These are phyloP conservation scores for Phoenix dactylifera DNA, from an alignment of 176 grass and related monocot genomes.

Conservation along the genomic window DNA sequence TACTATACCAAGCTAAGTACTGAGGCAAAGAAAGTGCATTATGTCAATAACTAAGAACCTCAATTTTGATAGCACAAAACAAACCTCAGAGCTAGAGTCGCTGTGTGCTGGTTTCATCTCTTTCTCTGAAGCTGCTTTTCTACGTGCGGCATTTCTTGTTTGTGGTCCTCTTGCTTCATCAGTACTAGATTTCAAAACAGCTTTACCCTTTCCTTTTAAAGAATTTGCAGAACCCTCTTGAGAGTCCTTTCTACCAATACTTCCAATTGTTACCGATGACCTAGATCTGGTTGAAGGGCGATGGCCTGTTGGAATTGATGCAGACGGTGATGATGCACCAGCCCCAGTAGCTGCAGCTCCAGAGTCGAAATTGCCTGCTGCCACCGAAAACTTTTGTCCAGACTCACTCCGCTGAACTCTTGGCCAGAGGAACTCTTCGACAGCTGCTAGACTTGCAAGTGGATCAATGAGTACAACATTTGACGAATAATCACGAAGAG, in stretches of 20 bases:
- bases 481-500: constrained; percentile 76
- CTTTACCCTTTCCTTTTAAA: constrained; percentile 79
- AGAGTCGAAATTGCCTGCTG: constrained; percentile 53
- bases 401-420: constrained; percentile 61
- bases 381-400: constrained; percentile 27
- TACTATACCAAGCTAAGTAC: too few relatives aligned
- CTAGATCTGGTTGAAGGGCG: constrained; percentile 48
- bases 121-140: constrained; percentile 58
- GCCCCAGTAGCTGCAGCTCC: constrained; percentile 27
- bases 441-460: constrained; percentile 62
- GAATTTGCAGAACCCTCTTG: constrained; percentile 35
- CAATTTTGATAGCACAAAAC: constrained; percentile 1
- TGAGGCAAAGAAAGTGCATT: too few relatives aligned
- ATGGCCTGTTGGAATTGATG: constrained; percentile 29
- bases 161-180: constrained; percentile 50
- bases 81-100: constrained; percentile 69
- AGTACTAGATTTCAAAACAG: constrained; percentile 37
- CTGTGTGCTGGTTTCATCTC: constrained; percentile 45
- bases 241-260: constrained; percentile 38
- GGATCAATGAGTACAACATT: constrained; percentile 91
- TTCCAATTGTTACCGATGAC: constrained; percentile 37
- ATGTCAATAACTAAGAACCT: too few relatives aligned
- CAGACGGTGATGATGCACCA: constrained; percentile 29
- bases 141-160: constrained; percentile 52
- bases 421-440: constrained; percentile 91